Conservation (phyloP, 768 basidiomycete genomes). For the Russula griseocarnosa region DNA sequence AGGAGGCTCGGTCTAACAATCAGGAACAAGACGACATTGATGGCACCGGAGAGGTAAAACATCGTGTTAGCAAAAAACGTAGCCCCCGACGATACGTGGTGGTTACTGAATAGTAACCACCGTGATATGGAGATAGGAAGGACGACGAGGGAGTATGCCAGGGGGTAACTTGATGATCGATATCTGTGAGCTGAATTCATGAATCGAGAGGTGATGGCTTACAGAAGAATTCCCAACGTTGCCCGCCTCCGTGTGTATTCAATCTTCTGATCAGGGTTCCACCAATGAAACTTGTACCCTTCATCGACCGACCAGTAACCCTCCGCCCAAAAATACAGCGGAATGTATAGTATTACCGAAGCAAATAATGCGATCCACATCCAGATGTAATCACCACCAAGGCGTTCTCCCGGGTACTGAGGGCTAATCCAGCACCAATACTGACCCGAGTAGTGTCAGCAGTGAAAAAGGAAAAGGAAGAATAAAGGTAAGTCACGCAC, state of each 20-base stretch:
- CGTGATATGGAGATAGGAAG: background rate
- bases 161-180: background rate
- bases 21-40: background rate
- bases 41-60: conserved; percentile 31
- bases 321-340: conserved; percentile 30
- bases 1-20: conserved; percentile 30
- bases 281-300: conserved; percentile 36
- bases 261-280: conserved; percentile 11
- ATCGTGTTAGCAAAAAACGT: conserved; percentile 33
- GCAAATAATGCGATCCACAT: conserved; percentile 34
- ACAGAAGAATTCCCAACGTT: conserved; percentile 33
- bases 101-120: background rate
- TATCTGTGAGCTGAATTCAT: conserved; percentile 2
- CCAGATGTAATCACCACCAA: conserved; percentile 45
- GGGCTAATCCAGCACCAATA: conserved; percentile 47
- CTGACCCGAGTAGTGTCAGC: conserved; percentile 15
- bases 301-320: conserved; percentile 29
- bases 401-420: conserved; percentile 33
- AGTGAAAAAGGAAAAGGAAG: background rate
- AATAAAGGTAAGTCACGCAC: conserved; percentile 25
- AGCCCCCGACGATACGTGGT: conserved; percentile 36
- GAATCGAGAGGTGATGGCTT: conserved; percentile 5
- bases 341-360: conserved; percentile 30
- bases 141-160: background rate
- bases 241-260: conserved; percentile 8